Base-by-base conservation (phyloP, 2,329 filamentous ascomycete species). In the Aschersonia sp. region DNA sequence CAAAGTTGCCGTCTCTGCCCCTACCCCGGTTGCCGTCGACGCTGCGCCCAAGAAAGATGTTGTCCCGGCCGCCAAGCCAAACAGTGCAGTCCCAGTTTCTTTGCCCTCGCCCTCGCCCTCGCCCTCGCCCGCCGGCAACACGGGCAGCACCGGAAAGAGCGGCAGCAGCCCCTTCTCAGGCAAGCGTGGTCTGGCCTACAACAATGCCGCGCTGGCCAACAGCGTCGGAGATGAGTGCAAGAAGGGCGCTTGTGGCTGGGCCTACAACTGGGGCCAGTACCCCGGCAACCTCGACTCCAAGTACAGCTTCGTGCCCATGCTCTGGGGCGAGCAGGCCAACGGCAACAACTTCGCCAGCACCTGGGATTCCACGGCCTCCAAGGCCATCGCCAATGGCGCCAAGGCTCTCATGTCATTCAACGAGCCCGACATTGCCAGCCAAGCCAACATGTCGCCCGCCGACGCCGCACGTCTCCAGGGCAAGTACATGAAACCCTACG, bases 151-250 rank as follows among this genome's bases (percentile, higher is more conserved):
- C 8, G 8, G 9, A 12, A 14, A 49, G 48, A 31, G 42, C 46
- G 35, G 35, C 12, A 9, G 8, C 2, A 37, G 12, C 35, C 35
- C 35, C 31, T 55, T 62, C 49, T 54, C 57, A 10, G 39, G 49
- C 56, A 83, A 84, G 76, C 79, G 81, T 60, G 83, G 83, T 63
- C 63, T 85, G 45, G 76, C 76, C 46, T 87, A 81, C 74, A 85
- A 85, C 63, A 67, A 76, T 33, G 70, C 70, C 48, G 55, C 54
- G 31, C 67, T 82, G 37, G 71, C 74, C 60, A 63, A 68, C 47
- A 56, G 63, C 52, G 80, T 85, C 60, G 62, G 63, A 51, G 51
- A 39, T 39, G 45, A 44, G 39, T 65, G 62, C 54, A 59, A 72
- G 50, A 53, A 55, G 7, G 43, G 49, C 29, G 43, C n/a, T 48